A percentile compares a stretch with the other conserved stretches of the same genome.
phyloP scores from a whole-genome alignment of 2,329 filamentous ascomycete genomes.

The Raffaelea albimanens region DNA sequence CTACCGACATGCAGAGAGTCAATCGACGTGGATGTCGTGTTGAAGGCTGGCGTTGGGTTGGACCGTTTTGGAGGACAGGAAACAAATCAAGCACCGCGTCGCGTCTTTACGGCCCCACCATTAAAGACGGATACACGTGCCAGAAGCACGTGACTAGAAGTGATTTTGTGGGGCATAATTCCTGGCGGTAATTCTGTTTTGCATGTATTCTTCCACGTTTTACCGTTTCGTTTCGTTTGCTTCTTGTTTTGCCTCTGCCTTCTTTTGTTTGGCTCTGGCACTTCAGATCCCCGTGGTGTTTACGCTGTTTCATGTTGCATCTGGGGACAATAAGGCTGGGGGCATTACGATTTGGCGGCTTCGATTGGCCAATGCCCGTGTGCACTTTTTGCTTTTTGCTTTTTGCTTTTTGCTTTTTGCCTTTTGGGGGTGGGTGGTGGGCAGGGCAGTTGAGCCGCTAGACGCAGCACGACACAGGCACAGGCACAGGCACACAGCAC shows the following conservation, averaged over 20 bases:
- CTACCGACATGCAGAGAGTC: conserved; percentile 17
- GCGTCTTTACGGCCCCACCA: background rate
- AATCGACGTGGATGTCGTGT: background rate
- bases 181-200: background rate
- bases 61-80: no score
- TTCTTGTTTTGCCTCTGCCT: no score
- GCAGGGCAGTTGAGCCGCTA: no score
- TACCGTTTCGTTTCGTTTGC: background rate
- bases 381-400: no score
- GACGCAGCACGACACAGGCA: no score
- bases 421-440: no score
- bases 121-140: background rate
- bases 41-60: no score
- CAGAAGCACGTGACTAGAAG: background rate
- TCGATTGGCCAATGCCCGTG: background rate
- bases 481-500: no score
- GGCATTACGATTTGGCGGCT: no score
- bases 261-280: background rate
- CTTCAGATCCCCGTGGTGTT: background rate
- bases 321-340: background rate
- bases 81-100: background rate
- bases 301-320: background rate
- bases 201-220: background rate
- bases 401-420: no score
- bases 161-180: background rate